Percentiles rank a stretch among this genome's conserved stretches.
Evolutionary conservation across 164 flowering plant species (phyloP).

Genomic region (Platanus orientalis): DNA sequence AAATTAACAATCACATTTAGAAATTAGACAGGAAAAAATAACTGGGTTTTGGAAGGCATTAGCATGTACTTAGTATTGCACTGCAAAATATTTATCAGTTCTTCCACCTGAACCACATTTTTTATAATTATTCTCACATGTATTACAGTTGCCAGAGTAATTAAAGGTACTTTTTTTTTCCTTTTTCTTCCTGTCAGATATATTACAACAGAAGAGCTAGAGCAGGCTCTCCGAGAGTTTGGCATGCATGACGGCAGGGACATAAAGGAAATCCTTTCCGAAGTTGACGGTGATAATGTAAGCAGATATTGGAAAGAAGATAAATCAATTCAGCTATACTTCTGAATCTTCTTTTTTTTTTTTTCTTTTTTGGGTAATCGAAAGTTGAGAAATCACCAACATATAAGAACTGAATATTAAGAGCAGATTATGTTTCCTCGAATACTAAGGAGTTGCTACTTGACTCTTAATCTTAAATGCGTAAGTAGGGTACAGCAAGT

Average conservation of each 20-base stretch:
- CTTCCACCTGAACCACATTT: too few relatives aligned
- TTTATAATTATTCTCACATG: not conserved
- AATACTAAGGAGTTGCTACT: too few relatives aligned
- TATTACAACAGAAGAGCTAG: conserved; percentile 85
- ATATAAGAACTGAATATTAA: not conserved
- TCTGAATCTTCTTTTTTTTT: too few relatives aligned
- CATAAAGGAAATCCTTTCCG: conserved; percentile 81
- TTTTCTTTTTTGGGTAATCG: not conserved
- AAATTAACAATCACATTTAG: not conserved
- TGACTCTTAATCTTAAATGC: too few relatives aligned
- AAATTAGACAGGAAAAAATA: not conserved
- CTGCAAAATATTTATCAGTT: too few relatives aligned
- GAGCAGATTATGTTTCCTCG: not conserved
- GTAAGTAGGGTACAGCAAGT: too few relatives aligned
- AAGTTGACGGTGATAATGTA: conserved; percentile 85
- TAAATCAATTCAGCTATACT: not conserved
- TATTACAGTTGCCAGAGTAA: not conserved
- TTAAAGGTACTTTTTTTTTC: not conserved
- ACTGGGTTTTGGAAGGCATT: not conserved
- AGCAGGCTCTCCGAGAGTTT: conserved; percentile 80
- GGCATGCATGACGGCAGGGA: conserved; percentile 87
- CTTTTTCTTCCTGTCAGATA: conserved; percentile 34
- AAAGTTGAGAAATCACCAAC: not conserved
- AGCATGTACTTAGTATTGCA: too few relatives aligned
- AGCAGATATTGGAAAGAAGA: conserved; percentile 17